Percentiles rank a stretch among this genome's conserved stretches.
Conservation (phyloP, 495 filamentous ascomycete species). For the Penicillium desertorum region DNA sequence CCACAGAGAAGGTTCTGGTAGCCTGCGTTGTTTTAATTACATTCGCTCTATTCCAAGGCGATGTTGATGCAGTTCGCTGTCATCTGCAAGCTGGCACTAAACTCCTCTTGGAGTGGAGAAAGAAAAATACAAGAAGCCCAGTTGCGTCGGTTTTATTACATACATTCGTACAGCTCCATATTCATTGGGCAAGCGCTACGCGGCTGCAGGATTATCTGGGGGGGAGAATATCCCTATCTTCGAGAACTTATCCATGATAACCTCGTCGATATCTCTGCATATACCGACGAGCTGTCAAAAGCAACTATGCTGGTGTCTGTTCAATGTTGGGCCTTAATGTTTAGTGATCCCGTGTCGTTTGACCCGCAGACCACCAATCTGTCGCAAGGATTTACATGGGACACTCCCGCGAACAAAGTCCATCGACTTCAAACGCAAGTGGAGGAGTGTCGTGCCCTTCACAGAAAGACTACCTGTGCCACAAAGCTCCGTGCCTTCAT, state of each 20-base stretch:
- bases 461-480: background rate
- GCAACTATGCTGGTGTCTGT: background rate
- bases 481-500: background rate
- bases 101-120: constrained; percentile 14
- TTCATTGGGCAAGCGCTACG: constrained; percentile 9
- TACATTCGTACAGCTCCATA: constrained; percentile 14
- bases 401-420: background rate
- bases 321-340: constrained; percentile 1
- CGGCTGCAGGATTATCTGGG: background rate
- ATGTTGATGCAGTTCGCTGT: constrained; percentile 35
- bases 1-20: constrained; percentile 25
- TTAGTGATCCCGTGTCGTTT: background rate
- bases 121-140: constrained; percentile 3
- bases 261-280: background rate
- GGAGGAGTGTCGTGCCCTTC: background rate
- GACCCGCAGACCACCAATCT: background rate
- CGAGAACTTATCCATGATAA: constrained; percentile 3
- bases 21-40: constrained; percentile 50
- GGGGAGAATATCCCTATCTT: background rate
- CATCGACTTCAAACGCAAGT: background rate
- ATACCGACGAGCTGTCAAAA: background rate
- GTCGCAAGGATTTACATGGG: background rate
- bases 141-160: constrained; percentile 8
- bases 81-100: constrained; percentile 16
- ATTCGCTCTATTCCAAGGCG: constrained; percentile 48